Conservation (phyloP, 2,329 filamentous ascomycete genomes). For the Teratosphaeria epicoccoides region DNA sequence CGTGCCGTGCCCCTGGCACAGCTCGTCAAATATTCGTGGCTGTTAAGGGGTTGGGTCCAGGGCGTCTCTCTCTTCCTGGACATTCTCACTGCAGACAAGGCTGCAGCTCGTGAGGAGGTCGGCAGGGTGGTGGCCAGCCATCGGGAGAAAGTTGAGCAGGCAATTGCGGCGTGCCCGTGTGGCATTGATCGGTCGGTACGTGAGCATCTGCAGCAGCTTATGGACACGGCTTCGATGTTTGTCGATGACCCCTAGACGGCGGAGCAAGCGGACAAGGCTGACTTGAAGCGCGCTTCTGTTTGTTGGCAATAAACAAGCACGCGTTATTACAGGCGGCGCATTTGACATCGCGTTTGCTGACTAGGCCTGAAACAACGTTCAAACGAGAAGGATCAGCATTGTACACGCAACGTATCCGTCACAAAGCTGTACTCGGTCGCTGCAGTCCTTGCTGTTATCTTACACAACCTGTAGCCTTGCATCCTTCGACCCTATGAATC, state of each 20-base stretch:
- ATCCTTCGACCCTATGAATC: background rate
- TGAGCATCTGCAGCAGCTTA: background rate
- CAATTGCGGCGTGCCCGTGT: background rate
- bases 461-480: background rate
- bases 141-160: background rate
- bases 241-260: background rate
- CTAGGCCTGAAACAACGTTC: background rate
- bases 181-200: background rate
- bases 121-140: background rate
- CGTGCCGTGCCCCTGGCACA: no score
- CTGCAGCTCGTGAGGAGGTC: background rate
- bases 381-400: background rate
- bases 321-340: background rate
- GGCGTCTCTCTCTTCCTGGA: background rate
- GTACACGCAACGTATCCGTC: background rate
- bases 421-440: background rate
- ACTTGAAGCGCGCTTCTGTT: background rate
- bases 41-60: no score
- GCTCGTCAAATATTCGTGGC: no score
- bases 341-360: background rate
- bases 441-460: background rate
- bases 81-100: background rate
- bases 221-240: background rate
- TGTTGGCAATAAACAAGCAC: no score
- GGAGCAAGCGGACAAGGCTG: background rate